A percentile compares a stretch with the other conserved stretches of the same genome.
Conservation (phyloP, 1,139 yeast species). For the Lodderomyces parapsilosis region DNA sequence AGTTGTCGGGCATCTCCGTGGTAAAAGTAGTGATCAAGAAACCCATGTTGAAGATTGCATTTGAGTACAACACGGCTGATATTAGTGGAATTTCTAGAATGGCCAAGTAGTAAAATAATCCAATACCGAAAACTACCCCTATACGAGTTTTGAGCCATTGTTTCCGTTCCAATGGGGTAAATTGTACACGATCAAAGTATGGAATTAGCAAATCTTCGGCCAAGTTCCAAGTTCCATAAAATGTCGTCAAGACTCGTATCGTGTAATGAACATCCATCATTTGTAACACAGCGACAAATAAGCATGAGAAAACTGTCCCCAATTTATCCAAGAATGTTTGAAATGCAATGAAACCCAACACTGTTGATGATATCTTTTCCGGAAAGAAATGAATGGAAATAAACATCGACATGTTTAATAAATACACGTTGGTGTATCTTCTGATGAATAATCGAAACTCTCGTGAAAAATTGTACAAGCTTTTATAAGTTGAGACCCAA, state of each 20-base stretch:
- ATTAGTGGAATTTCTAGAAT: constrained; percentile 42
- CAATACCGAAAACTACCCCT: constrained; percentile 60
- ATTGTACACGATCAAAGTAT: constrained; percentile 50
- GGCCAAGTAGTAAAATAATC: constrained; percentile 47
- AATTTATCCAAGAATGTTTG: constrained; percentile 43
- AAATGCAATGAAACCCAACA: constrained; percentile 44
- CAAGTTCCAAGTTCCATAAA: constrained; percentile 47
- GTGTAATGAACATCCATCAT: constrained; percentile 26
- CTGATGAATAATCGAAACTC: constrained; percentile 17
- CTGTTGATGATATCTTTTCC: constrained; percentile 34
- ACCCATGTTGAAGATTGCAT: constrained; percentile 56
- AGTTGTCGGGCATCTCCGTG: constrained; percentile 46
- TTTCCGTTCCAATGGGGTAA: constrained; percentile 41
- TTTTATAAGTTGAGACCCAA: constrained; percentile 20
- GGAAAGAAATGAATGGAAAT: constrained; percentile 28
- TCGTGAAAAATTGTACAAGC: constrained; percentile 15
- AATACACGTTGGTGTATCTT: constrained; percentile 21
- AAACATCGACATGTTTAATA: constrained; percentile 19
- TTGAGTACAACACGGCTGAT: constrained; percentile 51
- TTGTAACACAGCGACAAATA: constrained; percentile 32
- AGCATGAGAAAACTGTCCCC: constrained; percentile 46
- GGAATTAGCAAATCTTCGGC: constrained; percentile 50
- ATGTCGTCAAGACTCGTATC: constrained; percentile 38
- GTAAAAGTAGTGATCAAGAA: constrained; percentile 54
- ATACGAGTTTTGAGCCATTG: constrained; percentile 57